Base-by-base conservation (phyloP, 176 grass and related monocot species). In the Miscanthus lutarioriparius region DNA sequence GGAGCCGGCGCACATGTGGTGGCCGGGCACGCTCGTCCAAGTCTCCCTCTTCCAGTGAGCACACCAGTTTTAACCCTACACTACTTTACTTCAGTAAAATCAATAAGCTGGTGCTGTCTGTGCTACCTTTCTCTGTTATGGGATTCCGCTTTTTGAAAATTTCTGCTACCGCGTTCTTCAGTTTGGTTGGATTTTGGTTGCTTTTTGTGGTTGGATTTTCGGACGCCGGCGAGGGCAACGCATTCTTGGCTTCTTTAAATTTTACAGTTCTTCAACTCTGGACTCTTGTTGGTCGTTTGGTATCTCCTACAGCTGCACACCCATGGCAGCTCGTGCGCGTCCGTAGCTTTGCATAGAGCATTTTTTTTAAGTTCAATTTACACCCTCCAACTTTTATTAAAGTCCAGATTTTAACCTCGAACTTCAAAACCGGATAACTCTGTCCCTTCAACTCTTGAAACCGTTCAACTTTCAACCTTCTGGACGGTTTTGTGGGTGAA, bases 1-100 rank as follows among this genome's bases (percentile, higher is more conserved):
- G 48, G 90, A 97, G 25, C 95, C 95, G 40, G 91, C 91, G 76
- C 87, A 95, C 89, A 97, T 97, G 95, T 97, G 95, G 95, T 97
- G 91, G 95, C 95, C 95, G 51, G 72, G 72, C 44, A 97, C 91
- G 37, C 92, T 97, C 48, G 95, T 94, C 33, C 95, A 97, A 80
- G 95, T 97, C 86, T 97, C 95, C 4, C 95, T 97, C 36, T 95
- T 97, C 87, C 80, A 91, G 95, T 97, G 25, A 71, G 84, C 74
- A 44, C n/a, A 61, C n/a, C 54, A 59, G 54, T 26, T 25, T 58
- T 58, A 58, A 58, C 20, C 51, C 56, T 43, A 22, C 62, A 64
- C 62, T 25, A 13, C 2, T 23, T 56, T 36, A 54, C 28, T 37
- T 75, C 72, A 53, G 72, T 75, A 12, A 51, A 75, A 51, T 32